Evolutionary conservation across 1,284 basidiomycete genomes (phyloP).

Genomic region (Mycena sp.): DNA sequence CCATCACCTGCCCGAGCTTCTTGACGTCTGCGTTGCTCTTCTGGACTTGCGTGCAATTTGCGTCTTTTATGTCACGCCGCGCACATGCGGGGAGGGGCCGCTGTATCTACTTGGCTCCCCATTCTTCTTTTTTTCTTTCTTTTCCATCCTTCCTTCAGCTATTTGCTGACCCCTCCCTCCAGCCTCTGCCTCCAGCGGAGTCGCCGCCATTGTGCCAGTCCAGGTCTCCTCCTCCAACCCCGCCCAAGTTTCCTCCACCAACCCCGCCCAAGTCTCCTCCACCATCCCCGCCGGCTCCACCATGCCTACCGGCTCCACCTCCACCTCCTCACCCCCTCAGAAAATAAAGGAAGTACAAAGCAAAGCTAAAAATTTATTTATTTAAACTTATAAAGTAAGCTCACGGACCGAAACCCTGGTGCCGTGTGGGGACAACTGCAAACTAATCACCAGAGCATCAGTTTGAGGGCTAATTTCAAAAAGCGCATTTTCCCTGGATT

Average conservation of each 20-base stretch:
- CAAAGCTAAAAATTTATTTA: too few species aligned
- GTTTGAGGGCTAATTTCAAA: too few species aligned
- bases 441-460: too few species aligned
- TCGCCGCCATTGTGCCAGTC: neutral
- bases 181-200: neutral
- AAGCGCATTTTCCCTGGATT: too few species aligned
- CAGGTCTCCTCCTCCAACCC: neutral
- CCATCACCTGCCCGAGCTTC: too few species aligned
- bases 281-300: too few species aligned
- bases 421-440: too few species aligned
- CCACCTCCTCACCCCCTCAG: neutral
- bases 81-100: neutral
- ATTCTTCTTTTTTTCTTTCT: neutral
- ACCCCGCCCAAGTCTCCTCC: neutral
- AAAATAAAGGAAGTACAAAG: too few species aligned
- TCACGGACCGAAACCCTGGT: too few species aligned
- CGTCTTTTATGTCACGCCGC: neutral
- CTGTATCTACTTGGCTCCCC: neutral
- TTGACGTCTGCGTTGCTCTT: too few species aligned
- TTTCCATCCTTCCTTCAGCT: neutral
- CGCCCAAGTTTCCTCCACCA: neutral
- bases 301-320: neutral
- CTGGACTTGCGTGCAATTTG: too few species aligned
- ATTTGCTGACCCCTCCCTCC: neutral
- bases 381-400: too few species aligned